These are phyloP conservation scores for Sequoiadendron giganteum DNA, from an alignment of 75 land plant species.

Conservation along the genomic window DNA sequence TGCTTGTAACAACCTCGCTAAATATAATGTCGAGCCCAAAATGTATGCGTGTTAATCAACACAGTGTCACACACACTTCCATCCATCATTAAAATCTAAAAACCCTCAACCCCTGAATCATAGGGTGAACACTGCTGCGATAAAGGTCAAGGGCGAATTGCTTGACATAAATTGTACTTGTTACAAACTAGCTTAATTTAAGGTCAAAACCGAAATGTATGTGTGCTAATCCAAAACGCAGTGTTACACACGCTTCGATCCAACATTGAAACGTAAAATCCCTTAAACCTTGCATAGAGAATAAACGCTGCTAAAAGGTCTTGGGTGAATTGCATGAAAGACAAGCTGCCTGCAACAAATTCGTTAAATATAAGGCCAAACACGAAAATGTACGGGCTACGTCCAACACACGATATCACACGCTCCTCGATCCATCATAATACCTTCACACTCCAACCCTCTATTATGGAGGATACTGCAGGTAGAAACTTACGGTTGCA, in stretches of 20 bases:
- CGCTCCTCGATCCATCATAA: too few relatives aligned
- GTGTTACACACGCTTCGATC: background rate
- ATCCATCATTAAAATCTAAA: background rate
- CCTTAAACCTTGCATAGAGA: background rate
- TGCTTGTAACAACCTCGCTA: background rate
- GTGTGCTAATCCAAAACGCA: background rate
- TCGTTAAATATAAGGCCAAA: too few relatives aligned
- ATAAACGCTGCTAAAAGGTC: background rate
- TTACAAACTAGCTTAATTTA: too few relatives aligned
- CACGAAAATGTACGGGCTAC: background rate
- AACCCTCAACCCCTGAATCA: background rate
- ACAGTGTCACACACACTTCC: background rate
- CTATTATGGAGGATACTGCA: too few relatives aligned
- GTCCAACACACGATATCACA: too few relatives aligned
- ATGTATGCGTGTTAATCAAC: background rate
- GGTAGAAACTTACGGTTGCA: too few relatives aligned
- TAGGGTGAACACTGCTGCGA: background rate
- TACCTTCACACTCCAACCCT: too few relatives aligned
- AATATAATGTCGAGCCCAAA: background rate
- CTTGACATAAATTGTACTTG: too few relatives aligned
- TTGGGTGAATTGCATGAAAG: too few relatives aligned
- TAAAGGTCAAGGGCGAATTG: too few relatives aligned
- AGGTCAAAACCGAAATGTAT: too few relatives aligned
- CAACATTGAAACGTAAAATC: background rate
- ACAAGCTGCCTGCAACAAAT: too few relatives aligned